These are phyloP conservation scores for Chalciporus chontae DNA, from an alignment of 768 basidiomycete genomes.

Conservation along the genomic window DNA sequence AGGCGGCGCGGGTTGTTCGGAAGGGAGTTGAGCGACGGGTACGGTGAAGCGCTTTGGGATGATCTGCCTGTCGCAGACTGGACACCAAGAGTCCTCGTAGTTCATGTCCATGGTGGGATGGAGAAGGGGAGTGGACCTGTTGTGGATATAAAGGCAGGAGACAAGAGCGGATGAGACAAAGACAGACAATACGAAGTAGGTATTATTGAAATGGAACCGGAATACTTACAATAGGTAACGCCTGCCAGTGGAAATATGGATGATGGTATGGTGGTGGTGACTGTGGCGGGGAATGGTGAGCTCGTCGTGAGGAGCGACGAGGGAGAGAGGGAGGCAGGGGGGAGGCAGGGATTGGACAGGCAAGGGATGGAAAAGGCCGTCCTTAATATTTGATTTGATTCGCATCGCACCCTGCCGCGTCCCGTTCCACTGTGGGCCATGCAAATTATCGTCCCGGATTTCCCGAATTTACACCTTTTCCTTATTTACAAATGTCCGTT, in stretches of 20 bases:
- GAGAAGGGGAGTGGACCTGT: constrained; percentile 10
- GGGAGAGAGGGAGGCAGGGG: constrained; percentile 19
- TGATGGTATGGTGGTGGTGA: not conserved
- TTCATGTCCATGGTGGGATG: constrained; percentile 30
- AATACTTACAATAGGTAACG: constrained; percentile 8
- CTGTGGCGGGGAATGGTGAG: constrained; percentile 8
- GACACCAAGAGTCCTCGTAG: constrained; percentile 78
- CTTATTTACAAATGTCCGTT: constrained; percentile 29
- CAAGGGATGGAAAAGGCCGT: constrained; percentile 24
- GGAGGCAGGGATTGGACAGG: constrained; percentile 24
- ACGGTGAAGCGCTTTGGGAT: constrained; percentile 70
- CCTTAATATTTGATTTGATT: constrained; percentile 40
- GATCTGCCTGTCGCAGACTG: constrained; percentile 73
- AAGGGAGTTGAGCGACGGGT: constrained; percentile 32
- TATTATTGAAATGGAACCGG: constrained; percentile 12
- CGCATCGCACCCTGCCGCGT: constrained; percentile 29
- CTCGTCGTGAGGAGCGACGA: constrained; percentile 21
- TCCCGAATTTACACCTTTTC: constrained; percentile 22
- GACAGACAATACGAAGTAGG: constrained; percentile 1
- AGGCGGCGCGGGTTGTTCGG: constrained; percentile 16
- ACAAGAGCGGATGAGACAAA: constrained; percentile 21
- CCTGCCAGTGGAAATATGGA: constrained; percentile 1
- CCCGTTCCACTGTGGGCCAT: constrained; percentile 13
- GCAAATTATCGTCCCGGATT: constrained; percentile 25
- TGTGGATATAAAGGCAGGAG: constrained; percentile 9